Conservation (phyloP, 2,329 filamentous ascomycete genomes). For the Aureobasidium sp. region DNA sequence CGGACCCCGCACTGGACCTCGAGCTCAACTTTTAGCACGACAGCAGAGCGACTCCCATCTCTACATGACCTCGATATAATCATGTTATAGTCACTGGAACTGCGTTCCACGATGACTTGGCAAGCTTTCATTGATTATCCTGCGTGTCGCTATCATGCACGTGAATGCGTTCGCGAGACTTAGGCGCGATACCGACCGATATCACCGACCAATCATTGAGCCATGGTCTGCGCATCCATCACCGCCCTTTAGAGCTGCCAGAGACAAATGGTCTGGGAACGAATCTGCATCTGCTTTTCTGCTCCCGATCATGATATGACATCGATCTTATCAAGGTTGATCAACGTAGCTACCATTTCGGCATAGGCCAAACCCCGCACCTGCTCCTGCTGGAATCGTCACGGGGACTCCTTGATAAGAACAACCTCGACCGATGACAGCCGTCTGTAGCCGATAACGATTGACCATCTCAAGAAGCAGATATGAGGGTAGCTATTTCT, state of each 20-base stretch:
- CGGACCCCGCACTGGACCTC: not conserved
- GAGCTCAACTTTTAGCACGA: not conserved
- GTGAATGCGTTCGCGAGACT: no score
- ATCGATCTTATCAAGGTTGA: not conserved
- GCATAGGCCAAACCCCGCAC: constrained; percentile 13
- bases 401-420: not conserved
- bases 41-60: not conserved
- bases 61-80: not conserved
- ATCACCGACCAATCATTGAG: no score
- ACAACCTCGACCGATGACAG: not conserved
- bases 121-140: no score
- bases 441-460: not conserved
- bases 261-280: not conserved
- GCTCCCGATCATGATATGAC: no score
- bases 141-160: no score
- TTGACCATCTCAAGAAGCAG: not conserved
- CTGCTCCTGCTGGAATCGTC: not conserved
- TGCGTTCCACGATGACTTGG: not conserved
- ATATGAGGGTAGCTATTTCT: not conserved
- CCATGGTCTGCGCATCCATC: not conserved
- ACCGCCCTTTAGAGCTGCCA: not conserved
- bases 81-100: not conserved
- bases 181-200: no score
- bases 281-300: not conserved
- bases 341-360: not conserved